A percentile compares a stretch with the other conserved stretches of the same genome.
Conservation (phyloP, 2,329 filamentous ascomycete species). For the Remersonia thermophila region DNA sequence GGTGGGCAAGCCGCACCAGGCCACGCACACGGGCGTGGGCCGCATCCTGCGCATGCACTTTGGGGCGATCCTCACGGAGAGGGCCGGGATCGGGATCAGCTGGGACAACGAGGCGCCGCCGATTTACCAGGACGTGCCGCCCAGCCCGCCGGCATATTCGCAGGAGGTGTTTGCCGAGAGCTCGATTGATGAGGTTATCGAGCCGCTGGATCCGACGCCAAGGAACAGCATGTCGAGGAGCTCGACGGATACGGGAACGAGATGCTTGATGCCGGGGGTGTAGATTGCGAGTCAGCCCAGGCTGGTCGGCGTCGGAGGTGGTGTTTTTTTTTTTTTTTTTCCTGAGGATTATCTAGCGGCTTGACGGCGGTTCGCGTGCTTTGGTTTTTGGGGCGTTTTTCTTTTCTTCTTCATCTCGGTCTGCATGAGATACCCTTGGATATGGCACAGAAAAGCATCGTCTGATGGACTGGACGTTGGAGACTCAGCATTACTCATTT, state of each 20-base stretch:
- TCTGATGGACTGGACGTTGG: no score
- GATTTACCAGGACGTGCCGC: conserved; percentile 85
- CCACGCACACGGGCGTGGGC: conserved; percentile 79
- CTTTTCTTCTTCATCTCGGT: conserved; percentile 2
- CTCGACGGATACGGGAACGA: conserved; percentile 1
- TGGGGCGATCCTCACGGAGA: conserved; percentile 67
- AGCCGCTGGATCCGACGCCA: conserved; percentile 21
- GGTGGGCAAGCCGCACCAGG: conserved; percentile 52
- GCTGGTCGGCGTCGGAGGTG: no score
- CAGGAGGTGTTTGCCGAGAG: conserved; percentile 22
- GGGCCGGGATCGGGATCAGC: conserved; percentile 75
- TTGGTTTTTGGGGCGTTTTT: background rate
- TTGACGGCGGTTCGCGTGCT: background rate
- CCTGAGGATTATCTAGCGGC: no score
- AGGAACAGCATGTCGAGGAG: background rate
- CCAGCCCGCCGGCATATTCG: conserved; percentile 63
- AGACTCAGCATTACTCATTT: no score
- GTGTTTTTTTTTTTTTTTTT: no score
- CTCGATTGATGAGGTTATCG: conserved; percentile 28
- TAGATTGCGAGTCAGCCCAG: no score
- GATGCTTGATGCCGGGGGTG: no score
- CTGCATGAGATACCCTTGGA: conserved; percentile 9
- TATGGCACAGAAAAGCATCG: background rate
- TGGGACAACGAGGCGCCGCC: conserved; percentile 97
- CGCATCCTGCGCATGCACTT: conserved; percentile 91